Evolutionary conservation across 768 basidiomycete species (phyloP).

Genomic region (Paxillus rubicundulus): DNA sequence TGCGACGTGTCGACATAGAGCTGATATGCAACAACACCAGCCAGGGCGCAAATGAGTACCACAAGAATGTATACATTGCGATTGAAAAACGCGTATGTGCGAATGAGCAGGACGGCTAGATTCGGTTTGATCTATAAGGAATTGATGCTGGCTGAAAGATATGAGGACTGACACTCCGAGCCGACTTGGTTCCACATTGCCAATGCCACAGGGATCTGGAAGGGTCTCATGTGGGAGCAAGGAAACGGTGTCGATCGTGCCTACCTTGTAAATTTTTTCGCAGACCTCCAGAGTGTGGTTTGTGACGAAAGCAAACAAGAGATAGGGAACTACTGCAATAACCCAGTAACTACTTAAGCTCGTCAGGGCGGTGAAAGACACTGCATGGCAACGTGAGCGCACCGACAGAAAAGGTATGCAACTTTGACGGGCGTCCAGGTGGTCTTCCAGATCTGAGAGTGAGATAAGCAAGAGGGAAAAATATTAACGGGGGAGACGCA

Average conservation of each 20-base stretch:
- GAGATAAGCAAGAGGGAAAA: neutral
- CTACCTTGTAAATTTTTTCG: conserved; percentile 66
- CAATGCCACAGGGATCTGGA: conserved; percentile 72
- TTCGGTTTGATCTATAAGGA: conserved; percentile 9
- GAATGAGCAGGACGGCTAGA: conserved; percentile 72
- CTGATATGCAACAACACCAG: conserved; percentile 77
- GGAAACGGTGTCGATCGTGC: neutral
- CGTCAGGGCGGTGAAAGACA: conserved; percentile 4
- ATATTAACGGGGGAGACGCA: conserved; percentile 37
- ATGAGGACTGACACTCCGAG: conserved; percentile 57
- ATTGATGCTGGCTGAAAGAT: neutral
- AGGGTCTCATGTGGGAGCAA: neutral
- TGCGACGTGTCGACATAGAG: conserved; percentile 76
- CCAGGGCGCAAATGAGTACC: conserved; percentile 61
- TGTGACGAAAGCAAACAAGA: conserved; percentile 72
- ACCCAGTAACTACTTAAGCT: conserved; percentile 68
- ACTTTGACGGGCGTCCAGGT: conserved; percentile 82
- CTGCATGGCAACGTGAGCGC: conserved; percentile 30
- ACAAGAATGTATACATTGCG: conserved; percentile 66
- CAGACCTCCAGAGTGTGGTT: conserved; percentile 66
- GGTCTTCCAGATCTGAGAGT: conserved; percentile 71
- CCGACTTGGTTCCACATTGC: conserved; percentile 89
- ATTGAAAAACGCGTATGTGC: conserved; percentile 86
- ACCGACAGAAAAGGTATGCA: conserved; percentile 84
- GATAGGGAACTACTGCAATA: conserved; percentile 72